These are phyloP conservation scores for Nitzschia palea DNA, from an alignment of 108 stramenopile species.

Conservation along the genomic window DNA sequence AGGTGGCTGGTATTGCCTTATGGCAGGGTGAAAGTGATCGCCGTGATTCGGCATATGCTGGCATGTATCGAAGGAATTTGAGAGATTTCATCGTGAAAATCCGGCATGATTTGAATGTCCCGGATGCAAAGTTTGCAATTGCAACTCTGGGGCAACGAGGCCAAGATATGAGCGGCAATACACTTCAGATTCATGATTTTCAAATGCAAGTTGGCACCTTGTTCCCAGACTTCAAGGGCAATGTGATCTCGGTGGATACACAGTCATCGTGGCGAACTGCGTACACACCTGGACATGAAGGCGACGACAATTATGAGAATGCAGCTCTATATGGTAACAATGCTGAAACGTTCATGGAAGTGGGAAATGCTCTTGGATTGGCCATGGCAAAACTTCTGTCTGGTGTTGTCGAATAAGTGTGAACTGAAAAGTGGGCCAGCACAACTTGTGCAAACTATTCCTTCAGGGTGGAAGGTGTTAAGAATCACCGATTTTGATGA, in stretches of 20 bases:
- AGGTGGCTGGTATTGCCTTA: constrained; percentile 35
- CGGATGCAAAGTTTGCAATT: constrained; percentile 36
- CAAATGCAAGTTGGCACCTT: constrained; percentile 19
- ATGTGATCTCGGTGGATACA: constrained; percentile 31
- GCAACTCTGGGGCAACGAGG: constrained; percentile 39
- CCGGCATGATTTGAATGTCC: constrained; percentile 29
- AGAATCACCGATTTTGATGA: not conserved
- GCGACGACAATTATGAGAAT: not conserved
- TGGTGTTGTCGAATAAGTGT: not conserved
- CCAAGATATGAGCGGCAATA: constrained; percentile 13
- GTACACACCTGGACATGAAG: constrained; percentile 10
- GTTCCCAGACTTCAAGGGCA: constrained; percentile 26
- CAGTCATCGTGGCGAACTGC: constrained; percentile 20
- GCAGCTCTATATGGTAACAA: constrained; percentile 33
- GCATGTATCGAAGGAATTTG: constrained; percentile 27
- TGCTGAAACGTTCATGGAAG: constrained; percentile 42
- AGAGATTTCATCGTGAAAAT: constrained; percentile 23
- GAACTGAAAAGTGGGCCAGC: not conserved
- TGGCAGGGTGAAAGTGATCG: constrained; percentile 53
- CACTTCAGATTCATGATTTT: constrained; percentile 24
- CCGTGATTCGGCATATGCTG: constrained; percentile 14
- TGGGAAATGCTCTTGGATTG: constrained; percentile 39
- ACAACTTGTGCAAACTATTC: not conserved
- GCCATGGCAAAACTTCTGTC: constrained; percentile 32
- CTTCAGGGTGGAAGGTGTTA: not conserved